Conservation (phyloP, 139 green algal genomes). For the Edaphochlamys debaryana region DNA sequence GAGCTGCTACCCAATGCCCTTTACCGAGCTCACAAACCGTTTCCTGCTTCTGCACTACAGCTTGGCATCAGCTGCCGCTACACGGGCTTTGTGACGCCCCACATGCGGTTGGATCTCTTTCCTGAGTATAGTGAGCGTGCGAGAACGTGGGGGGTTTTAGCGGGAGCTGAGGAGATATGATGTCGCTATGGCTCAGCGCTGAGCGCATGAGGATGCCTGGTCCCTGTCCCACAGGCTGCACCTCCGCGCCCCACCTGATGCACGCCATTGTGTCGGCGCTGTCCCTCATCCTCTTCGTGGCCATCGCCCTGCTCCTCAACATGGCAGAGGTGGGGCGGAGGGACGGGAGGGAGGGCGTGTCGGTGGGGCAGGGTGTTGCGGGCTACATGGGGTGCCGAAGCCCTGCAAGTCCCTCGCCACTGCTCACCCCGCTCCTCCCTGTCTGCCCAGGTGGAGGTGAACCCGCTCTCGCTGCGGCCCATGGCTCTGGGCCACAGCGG, state of each 20-base stretch:
- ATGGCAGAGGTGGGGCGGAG: neutral
- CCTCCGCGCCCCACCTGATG: neutral
- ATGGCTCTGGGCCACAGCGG: slow-evolving; percentile 30
- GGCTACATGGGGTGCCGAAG: too few relatives aligned
- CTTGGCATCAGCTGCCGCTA: slow-evolving; percentile 1
- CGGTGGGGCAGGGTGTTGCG: too few relatives aligned
- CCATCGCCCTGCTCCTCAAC: neutral
- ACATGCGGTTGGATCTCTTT: slow-evolving; percentile 1
- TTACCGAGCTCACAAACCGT: neutral
- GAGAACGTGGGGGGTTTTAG: too few relatives aligned
- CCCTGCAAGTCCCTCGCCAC: too few relatives aligned
- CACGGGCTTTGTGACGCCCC: neutral
- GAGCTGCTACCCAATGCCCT: neutral
- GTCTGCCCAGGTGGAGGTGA: slow-evolving; percentile 8
- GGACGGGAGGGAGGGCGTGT: neutral
- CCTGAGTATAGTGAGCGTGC: neutral
- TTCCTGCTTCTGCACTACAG: neutral
- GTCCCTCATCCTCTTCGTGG: neutral
- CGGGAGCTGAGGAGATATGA: too few relatives aligned
- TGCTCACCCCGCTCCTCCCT: too few relatives aligned
- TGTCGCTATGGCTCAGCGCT: too few relatives aligned
- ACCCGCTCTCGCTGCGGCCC: neutral
- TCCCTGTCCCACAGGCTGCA: neutral
- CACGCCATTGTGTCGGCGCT: neutral
- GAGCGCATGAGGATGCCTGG: neutral